A percentile compares a stretch with the other conserved stretches of the same genome.
phyloP scores from a whole-genome alignment of 805 yeast genomes.

The Isabelozyma gotoi region DNA sequence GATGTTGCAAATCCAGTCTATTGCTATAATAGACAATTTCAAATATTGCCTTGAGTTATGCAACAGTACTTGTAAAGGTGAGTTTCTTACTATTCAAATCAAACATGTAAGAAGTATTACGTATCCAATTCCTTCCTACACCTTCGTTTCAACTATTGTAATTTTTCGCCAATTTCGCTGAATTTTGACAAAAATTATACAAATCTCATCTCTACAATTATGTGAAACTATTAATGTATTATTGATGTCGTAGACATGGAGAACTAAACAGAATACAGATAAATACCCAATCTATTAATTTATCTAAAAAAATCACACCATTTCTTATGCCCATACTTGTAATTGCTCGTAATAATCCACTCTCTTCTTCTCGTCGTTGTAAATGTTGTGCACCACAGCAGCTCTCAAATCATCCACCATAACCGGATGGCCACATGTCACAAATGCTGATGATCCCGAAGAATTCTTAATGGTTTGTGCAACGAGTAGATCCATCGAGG shows the following conservation, averaged over 20 bases:
- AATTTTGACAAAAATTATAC: too few relatives aligned
- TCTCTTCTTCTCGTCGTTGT: conserved; percentile 35
- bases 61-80: too few relatives aligned
- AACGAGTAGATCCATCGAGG: conserved; percentile 39
- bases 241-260: not conserved
- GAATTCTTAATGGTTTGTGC: conserved; percentile 27
- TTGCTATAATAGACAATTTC: too few relatives aligned
- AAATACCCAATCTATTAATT: not conserved
- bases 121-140: too few relatives aligned
- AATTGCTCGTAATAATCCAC: conserved; percentile 73
- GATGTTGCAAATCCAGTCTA: too few relatives aligned
- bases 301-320: not conserved
- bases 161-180: too few relatives aligned
- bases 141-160: too few relatives aligned
- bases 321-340: conserved; percentile 59
- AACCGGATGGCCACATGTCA: conserved; percentile 31
- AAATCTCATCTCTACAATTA: too few relatives aligned
- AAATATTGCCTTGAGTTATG: too few relatives aligned
- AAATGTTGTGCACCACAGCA: conserved; percentile 40
- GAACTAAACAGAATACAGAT: not conserved
- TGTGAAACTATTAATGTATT: too few relatives aligned
- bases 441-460: conserved; percentile 34
- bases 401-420: conserved; percentile 33
- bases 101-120: too few relatives aligned
- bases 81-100: too few relatives aligned